Conservation (phyloP, 208 protist species). For the Acanthamoeba sp. region DNA sequence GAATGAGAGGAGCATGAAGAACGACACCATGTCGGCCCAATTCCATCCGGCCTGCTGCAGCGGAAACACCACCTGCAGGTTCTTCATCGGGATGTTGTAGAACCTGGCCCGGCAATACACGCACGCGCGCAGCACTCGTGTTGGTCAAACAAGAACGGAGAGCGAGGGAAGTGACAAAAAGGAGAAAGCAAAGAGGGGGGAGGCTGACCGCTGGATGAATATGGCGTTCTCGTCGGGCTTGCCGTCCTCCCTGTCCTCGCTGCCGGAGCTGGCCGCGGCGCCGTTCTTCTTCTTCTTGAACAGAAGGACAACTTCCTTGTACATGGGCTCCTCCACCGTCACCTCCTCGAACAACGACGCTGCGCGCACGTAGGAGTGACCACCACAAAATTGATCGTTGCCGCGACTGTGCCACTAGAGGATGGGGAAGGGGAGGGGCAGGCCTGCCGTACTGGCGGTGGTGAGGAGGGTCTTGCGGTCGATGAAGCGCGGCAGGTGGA, state of each 20-base stretch:
- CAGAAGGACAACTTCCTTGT: constrained; percentile 69
- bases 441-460: not conserved
- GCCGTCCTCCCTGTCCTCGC: not conserved
- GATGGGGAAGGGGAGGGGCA: not conserved
- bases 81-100: constrained; percentile 75
- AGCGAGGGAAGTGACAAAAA: too few relatives aligned
- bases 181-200: not conserved
- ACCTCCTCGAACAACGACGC: constrained; percentile 61
- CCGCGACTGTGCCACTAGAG: not conserved
- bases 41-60: constrained; percentile 23
- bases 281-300: constrained; percentile 53
- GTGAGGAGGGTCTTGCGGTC: constrained; percentile 51
- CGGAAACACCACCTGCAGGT: constrained; percentile 65
- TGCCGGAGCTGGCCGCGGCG: not conserved
- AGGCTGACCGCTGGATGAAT: constrained; percentile 8
- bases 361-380: too few relatives aligned
- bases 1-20: constrained; percentile 61
- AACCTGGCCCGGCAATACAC: constrained; percentile 48
- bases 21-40: constrained; percentile 53
- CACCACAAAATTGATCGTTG: too few relatives aligned
- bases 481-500: constrained; percentile 54
- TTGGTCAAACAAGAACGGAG: not conserved
- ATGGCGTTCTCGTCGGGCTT: not conserved
- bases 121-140: not conserved
- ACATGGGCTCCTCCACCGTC: constrained; percentile 63